Conservation (phyloP, 495 filamentous ascomycete genomes). For the Lophium mytilinum region DNA sequence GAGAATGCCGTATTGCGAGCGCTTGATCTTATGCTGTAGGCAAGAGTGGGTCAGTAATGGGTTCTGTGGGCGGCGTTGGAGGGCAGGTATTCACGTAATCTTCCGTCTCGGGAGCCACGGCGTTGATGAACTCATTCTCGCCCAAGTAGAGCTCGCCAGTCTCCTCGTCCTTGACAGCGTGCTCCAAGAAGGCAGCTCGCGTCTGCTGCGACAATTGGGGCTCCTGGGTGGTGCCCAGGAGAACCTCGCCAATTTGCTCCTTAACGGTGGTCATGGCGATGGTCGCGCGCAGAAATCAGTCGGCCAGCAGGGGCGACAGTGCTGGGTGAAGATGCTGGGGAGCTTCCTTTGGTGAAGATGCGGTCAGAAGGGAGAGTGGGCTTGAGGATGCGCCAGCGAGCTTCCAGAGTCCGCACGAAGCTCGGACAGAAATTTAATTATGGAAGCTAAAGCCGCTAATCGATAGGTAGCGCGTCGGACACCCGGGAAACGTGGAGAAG, state of each 20-base stretch:
- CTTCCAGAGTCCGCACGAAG: background rate
- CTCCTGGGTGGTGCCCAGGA: slow-evolving; percentile 36
- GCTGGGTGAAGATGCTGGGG: background rate
- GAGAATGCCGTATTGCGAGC: slow-evolving; percentile 87
- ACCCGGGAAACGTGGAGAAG: background rate
- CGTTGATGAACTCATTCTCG: slow-evolving; percentile 77
- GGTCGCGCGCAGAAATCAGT: background rate
- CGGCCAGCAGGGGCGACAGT: background rate
- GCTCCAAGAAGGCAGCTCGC: slow-evolving; percentile 62
- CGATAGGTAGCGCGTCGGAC: background rate
- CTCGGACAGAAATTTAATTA: background rate
- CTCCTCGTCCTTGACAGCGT: slow-evolving; percentile 66
- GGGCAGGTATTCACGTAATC: slow-evolving; percentile 66
- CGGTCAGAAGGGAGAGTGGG: background rate
- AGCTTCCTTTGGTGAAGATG: background rate
- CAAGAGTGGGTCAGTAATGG: slow-evolving; percentile 1
- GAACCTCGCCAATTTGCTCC: slow-evolving; percentile 32
- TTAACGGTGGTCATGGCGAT: slow-evolving; percentile 27
- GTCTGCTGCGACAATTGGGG: slow-evolving; percentile 59
- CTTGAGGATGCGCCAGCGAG: background rate
- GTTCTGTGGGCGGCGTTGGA: slow-evolving; percentile 5
- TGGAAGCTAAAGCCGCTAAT: background rate
- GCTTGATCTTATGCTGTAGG: slow-evolving; percentile 86
- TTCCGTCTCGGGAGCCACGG: slow-evolving; percentile 77
- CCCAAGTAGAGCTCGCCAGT: slow-evolving; percentile 73